Conservation (phyloP, 2,329 filamentous ascomycete species). For the Aspergillus eucalypticola region DNA sequence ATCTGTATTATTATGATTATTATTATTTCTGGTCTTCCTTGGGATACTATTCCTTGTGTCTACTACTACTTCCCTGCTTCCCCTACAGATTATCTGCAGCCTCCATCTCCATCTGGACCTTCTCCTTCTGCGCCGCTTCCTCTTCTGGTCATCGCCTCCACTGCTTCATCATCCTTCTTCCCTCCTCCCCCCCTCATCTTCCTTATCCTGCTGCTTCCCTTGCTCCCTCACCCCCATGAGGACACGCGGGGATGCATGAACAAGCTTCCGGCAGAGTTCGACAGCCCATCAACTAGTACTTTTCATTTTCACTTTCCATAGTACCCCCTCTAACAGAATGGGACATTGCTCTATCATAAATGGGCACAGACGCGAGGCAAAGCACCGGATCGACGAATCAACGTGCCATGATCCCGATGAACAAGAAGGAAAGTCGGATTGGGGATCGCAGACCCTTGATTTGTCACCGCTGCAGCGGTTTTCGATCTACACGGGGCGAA, state of each 20-base stretch:
- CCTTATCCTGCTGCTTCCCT: background rate
- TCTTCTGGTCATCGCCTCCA: conserved; percentile 2
- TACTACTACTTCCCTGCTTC: background rate
- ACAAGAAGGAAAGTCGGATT: conserved; percentile 10
- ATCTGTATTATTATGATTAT: conserved; percentile 1
- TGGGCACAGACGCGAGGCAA: conserved; percentile 26
- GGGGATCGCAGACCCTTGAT: conserved; percentile 33
- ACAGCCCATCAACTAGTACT: conserved; percentile 13
- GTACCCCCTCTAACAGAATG: background rate
- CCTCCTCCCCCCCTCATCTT: background rate
- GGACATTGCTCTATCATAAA: conserved; percentile 36
- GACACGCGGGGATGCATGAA: conserved; percentile 24
- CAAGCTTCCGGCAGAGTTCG: conserved; percentile 27
- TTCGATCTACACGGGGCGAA: conserved; percentile 36
- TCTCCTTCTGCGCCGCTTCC: background rate
- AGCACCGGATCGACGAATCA: conserved; percentile 35
- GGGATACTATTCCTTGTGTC: background rate
- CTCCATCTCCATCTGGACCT: conserved; percentile 7
- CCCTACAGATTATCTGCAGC: conserved; percentile 10
- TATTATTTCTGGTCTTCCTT: background rate
- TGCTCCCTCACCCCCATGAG: conserved; percentile 13
- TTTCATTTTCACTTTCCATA: background rate
- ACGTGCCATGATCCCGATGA: conserved; percentile 22
- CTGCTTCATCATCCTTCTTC: background rate
- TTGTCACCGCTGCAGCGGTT: conserved; percentile 35